Evolutionary conservation across 306 rosid genomes (phyloP).

Genomic region (Casuarina cunninghamiana): DNA sequence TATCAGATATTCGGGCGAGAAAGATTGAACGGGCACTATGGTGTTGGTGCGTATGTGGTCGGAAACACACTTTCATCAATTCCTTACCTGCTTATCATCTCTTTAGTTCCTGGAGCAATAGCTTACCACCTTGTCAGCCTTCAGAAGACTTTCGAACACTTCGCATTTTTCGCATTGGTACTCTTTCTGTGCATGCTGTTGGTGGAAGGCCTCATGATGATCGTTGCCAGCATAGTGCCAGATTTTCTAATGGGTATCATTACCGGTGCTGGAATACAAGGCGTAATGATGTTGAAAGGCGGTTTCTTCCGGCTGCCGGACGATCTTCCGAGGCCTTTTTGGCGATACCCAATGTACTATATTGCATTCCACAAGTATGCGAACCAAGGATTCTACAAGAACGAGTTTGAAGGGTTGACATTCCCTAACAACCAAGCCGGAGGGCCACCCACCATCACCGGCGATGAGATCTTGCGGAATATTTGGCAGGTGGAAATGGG

Average conservation of each 20-base stretch:
- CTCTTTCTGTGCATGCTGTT: constrained; percentile 41
- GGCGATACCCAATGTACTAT: constrained; percentile 62
- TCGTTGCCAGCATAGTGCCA: constrained; percentile 53
- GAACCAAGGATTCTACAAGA: constrained; percentile 60
- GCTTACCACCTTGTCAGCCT: constrained; percentile 52
- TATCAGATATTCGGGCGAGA: constrained; percentile 49
- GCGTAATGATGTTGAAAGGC: constrained; percentile 63
- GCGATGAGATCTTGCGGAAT: constrained; percentile 40
- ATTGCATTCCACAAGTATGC: constrained; percentile 66
- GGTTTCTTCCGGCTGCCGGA: constrained; percentile 58
- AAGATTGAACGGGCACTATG: constrained; percentile 63
- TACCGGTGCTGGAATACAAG: constrained; percentile 49
- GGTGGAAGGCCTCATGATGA: constrained; percentile 71
- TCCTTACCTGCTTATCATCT: constrained; percentile 50
- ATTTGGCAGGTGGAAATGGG: constrained; percentile 52
- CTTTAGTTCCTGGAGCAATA: constrained; percentile 49
- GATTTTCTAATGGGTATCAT: constrained; percentile 58
- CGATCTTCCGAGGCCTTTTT: constrained; percentile 60
- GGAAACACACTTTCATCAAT: constrained; percentile 45
- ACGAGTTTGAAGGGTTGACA: constrained; percentile 53
- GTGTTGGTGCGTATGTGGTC: constrained; percentile 42
- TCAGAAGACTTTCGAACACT: constrained; percentile 39
- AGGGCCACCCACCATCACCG: constrained; percentile 23
- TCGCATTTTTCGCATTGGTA: constrained; percentile 35
- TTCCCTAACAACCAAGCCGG: constrained; percentile 39